Base-by-base conservation (phyloP, 2,329 filamentous ascomycete genomes). In the Emergomyces pasteurianus region DNA sequence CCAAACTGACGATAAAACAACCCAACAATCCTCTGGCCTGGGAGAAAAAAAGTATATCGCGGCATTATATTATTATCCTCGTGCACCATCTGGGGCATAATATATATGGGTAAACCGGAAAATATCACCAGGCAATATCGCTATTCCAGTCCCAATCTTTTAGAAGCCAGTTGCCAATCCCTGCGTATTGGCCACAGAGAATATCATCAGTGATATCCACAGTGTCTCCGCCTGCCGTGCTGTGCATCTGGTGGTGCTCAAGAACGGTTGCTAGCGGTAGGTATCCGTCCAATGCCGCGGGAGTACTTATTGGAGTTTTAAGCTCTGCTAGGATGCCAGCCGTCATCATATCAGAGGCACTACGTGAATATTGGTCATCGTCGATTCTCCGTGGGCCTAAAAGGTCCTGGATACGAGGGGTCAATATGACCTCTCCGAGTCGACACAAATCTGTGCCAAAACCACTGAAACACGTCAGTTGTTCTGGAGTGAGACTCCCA, bases 151-250 rank as follows among this genome's bases (percentile, higher is more conserved):
- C 66, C 60, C 67, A 63, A 14, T 69, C 67, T 38, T 65, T 65
- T n/a, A 70, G 61, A 2, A 70, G 64, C 69, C 68, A 70, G 47
- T 69, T 67, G 7, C 69, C 69, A 60, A 70, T 70, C 1, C 69
- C 69, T 52, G 68, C 66, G 28, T 70, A 70, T 58, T 69, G 67
- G 43, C 64, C 61, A 43, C 66, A 64, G 31, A 68, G 63, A 43
- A 66, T 61, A 9, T 67, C 64, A 38, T 65, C 63, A 10, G 61
- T 43, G 10, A 66, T 59, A 8, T 64, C 63, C 2, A 55, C 60
- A 40, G 63, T 66, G 18, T 49, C 42, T n/a, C 59, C 50, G 16
- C 63, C 60, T 18, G 61, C 31, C 2, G 55, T 16, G 14, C 62
- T 60, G 8, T 65, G 65, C 2, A 61, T 62, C 14, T 18, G 42